Percentiles rank a stretch among this genome's conserved stretches.
These are phyloP conservation scores for Quercus engelmannii DNA, from an alignment of 306 rosid species.

Conservation along the genomic window DNA sequence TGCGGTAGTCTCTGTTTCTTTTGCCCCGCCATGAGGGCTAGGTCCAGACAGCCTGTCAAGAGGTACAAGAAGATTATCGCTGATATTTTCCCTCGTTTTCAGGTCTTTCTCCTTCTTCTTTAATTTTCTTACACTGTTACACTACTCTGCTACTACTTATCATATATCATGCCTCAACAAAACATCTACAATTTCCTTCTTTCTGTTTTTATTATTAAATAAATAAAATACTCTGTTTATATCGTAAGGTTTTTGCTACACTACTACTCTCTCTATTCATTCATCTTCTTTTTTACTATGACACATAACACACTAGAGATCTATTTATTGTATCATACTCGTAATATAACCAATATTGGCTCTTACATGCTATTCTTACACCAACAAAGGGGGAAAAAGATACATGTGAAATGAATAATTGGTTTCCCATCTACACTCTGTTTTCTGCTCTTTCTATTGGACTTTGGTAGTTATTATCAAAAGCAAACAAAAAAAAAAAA, in stretches of 20 bases:
- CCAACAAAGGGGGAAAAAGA: background rate
- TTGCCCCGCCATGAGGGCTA: conserved; percentile 82
- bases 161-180: too few relatives aligned
- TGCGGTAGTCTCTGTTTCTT: conserved; percentile 87
- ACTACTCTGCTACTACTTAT: too few relatives aligned
- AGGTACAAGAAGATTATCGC: conserved; percentile 98
- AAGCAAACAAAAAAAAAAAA: background rate
- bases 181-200: too few relatives aligned
- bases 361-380: too few relatives aligned
- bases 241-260: too few relatives aligned
- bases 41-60: conserved; percentile 99
- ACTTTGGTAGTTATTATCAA: background rate
- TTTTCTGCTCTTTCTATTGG: background rate
- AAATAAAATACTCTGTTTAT: too few relatives aligned
- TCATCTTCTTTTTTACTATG: too few relatives aligned
- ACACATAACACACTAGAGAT: too few relatives aligned
- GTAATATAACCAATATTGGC: too few relatives aligned
- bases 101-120: conserved; percentile 42
- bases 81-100: conserved; percentile 83
- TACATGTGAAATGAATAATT: background rate
- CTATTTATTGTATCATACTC: too few relatives aligned
- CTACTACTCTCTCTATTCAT: too few relatives aligned
- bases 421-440: background rate
- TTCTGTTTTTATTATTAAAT: too few relatives aligned
- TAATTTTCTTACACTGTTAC: background rate